These are phyloP conservation scores for Lupinus albus DNA, from an alignment of 306 rosid genomes.

Conservation along the genomic window DNA sequence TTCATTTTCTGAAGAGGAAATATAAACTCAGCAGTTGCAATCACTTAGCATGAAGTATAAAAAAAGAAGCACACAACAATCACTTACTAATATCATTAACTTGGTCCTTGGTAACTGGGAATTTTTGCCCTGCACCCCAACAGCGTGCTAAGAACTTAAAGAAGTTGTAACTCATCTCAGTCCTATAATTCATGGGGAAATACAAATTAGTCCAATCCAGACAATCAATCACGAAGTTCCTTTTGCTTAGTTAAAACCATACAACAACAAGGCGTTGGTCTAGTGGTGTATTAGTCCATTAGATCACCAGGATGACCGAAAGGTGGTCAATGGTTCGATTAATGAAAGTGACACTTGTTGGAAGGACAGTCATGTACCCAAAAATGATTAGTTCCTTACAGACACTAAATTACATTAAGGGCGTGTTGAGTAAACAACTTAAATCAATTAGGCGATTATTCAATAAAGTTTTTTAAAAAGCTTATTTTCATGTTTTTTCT, in stretches of 20 bases:
- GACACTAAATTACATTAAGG: slow-evolving; percentile 25
- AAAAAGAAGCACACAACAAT: slow-evolving; percentile 25
- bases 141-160: slow-evolving; percentile 71
- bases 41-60: slow-evolving; percentile 19
- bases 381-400: too few species aligned
- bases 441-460: too few species aligned
- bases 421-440: too few species aligned
- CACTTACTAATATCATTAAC: slow-evolving; percentile 66
- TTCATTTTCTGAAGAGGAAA: slow-evolving; percentile 60
- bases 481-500: too few species aligned
- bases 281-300: too few species aligned
- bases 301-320: too few species aligned
- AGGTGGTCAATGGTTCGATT: too few species aligned
- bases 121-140: slow-evolving; percentile 46
- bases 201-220: slow-evolving; percentile 32
- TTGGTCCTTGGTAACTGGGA: slow-evolving; percentile 54
- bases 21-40: slow-evolving; percentile 36
- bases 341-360: too few species aligned
- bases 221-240: slow-evolving; percentile 34
- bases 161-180: slow-evolving; percentile 80
- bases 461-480: too few species aligned
- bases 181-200: slow-evolving; percentile 38
- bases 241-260: slow-evolving; percentile 35
- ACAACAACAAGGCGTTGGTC: too few species aligned
- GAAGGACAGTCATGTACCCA: too few species aligned